Evolutionary conservation across 1,139 yeast genomes (phyloP).

Genomic region (Yamadazyma pseudoaaseri): DNA sequence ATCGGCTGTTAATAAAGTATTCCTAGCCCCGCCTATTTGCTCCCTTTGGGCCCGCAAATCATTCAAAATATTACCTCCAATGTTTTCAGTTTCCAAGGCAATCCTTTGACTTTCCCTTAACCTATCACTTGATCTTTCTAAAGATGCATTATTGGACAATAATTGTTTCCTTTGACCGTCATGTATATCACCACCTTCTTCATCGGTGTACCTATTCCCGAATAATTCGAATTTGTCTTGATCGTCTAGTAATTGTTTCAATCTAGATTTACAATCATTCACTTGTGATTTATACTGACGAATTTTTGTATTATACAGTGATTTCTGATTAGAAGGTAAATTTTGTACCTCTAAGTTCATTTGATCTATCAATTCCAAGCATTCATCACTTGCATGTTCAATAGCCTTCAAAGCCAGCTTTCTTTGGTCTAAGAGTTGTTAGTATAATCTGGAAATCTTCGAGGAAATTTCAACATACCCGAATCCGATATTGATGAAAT

Average conservation of each 20-base stretch:
- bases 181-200: slow-evolving; percentile 27
- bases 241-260: slow-evolving; percentile 54
- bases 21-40: slow-evolving; percentile 81
- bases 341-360: slow-evolving; percentile 80
- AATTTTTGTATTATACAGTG: slow-evolving; percentile 66
- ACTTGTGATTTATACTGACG: slow-evolving; percentile 66
- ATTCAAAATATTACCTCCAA: slow-evolving; percentile 88
- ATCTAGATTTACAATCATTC: slow-evolving; percentile 53
- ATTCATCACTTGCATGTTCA: slow-evolving; percentile 60
- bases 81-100: slow-evolving; percentile 87
- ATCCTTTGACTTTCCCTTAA: slow-evolving; percentile 84
- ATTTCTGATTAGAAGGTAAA: slow-evolving; percentile 68
- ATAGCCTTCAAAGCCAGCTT: slow-evolving; percentile 54
- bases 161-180: slow-evolving; percentile 81
- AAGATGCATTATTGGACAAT: slow-evolving; percentile 72
- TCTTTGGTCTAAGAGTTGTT: slow-evolving; percentile 35
- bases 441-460: background rate
- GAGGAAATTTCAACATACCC: slow-evolving; percentile 35
- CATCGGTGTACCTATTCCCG: slow-evolving; percentile 50
- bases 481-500: slow-evolving; percentile 48
- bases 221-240: slow-evolving; percentile 68
- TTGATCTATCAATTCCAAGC: slow-evolving; percentile 76
- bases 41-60: slow-evolving; percentile 93
- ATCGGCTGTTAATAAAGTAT: slow-evolving; percentile 86
- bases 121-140: slow-evolving; percentile 82